Conservation (phyloP, 345 rosid genomes). For the Lepidium aucheri region DNA sequence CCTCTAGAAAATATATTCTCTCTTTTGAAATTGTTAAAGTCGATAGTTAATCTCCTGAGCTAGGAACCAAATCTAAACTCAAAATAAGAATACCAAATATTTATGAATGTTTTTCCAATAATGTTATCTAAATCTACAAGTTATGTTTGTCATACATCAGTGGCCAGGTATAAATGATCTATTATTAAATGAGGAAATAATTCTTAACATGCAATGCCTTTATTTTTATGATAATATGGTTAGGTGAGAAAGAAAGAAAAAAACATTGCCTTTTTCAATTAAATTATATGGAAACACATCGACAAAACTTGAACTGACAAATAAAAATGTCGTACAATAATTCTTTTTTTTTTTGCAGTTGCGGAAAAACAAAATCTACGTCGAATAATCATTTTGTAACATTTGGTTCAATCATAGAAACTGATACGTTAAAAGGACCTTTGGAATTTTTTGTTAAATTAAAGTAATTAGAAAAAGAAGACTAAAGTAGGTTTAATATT, state of each 20-base stretch:
- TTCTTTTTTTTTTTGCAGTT: background rate
- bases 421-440: background rate
- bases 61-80: no score
- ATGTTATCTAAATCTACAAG: background rate
- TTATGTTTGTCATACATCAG: background rate
- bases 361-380: background rate
- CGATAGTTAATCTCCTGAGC: no score
- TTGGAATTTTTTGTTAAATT: background rate
- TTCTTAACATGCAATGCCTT: constrained; percentile 9
- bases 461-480: background rate
- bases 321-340: background rate
- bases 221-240: background rate
- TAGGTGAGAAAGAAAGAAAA: constrained; percentile 13
- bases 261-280: background rate
- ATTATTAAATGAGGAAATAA: background rate
- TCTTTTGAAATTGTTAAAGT: no score
- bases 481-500: background rate
- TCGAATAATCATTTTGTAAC: background rate
- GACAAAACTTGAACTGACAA: background rate
- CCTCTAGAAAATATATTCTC: no score
- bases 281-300: background rate
- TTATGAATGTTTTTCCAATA: background rate
- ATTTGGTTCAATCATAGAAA: background rate
- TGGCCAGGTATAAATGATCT: background rate
- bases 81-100: no score